Conservation (phyloP, 208 protist species). For the Tetramitus jugosus region DNA sequence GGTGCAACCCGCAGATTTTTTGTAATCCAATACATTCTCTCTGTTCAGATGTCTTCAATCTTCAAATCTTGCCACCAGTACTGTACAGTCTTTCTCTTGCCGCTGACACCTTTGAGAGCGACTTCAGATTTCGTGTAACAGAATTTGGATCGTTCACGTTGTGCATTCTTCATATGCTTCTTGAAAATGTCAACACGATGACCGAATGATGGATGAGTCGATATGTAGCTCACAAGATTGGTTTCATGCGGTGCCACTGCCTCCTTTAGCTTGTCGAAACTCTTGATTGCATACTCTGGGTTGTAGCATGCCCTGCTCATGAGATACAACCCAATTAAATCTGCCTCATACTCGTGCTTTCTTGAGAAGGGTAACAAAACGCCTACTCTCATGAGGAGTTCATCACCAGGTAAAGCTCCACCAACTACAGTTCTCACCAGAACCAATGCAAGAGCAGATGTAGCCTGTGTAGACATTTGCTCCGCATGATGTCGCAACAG, state of each 20-base stretch:
- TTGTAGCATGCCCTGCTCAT: slow-evolving; percentile 1
- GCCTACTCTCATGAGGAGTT: background rate
- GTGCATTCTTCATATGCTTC: background rate
- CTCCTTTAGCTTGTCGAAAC: background rate
- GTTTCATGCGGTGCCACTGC: background rate
- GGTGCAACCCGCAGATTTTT: too few species aligned
- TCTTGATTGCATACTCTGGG: background rate
- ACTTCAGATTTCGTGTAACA: too few species aligned
- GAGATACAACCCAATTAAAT: background rate
- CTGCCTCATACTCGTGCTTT: background rate
- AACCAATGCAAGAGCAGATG: too few species aligned
- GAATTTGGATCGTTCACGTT: too few species aligned
- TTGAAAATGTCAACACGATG: background rate
- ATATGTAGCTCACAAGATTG: background rate
- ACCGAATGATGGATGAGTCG: background rate
- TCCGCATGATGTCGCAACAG: background rate
- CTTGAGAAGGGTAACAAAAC: background rate
- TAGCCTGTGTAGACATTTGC: background rate
- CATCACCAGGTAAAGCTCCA: too few species aligned
- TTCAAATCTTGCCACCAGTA: too few species aligned
- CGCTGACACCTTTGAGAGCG: too few species aligned
- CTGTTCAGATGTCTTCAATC: too few species aligned
- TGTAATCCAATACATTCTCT: too few species aligned
- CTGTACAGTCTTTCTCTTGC: too few species aligned
- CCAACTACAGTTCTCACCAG: too few species aligned